These are phyloP conservation scores for Conringia planisiliqua DNA, from an alignment of 345 rosid genomes.

Conservation along the genomic window DNA sequence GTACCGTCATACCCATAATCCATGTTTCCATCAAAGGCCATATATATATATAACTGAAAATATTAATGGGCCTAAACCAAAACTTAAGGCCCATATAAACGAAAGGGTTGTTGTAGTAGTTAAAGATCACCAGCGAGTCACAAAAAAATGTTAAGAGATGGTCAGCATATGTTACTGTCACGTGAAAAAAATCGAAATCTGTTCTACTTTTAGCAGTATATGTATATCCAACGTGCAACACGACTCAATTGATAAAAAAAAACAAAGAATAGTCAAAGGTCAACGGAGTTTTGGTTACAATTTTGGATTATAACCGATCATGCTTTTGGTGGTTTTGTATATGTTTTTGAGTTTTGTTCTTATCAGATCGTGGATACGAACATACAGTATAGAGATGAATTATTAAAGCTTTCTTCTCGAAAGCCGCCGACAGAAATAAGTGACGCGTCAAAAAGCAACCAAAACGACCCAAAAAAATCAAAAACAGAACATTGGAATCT, in stretches of 20 bases:
- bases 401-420: neutral
- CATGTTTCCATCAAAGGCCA: neutral
- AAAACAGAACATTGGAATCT: neutral
- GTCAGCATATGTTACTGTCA: too few species aligned
- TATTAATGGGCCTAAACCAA: neutral
- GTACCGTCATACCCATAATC: neutral
- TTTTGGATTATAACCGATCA: neutral
- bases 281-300: neutral
- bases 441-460: constrained; percentile 27
- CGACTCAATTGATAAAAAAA: neutral
- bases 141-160: too few species aligned
- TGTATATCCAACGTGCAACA: neutral
- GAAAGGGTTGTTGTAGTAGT: too few species aligned
- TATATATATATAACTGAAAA: neutral
- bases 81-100: neutral
- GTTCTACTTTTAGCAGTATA: too few species aligned
- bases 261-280: neutral
- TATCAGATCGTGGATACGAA: neutral
- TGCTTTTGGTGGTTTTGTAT: neutral
- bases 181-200: too few species aligned
- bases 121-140: too few species aligned
- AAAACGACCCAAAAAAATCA: neutral
- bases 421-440: constrained; percentile 11
- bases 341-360: neutral
- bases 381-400: too few species aligned